A percentile compares a stretch with the other conserved stretches of the same genome.
Evolutionary conservation across 1,284 basidiomycete species (phyloP).

Genomic region (Boletus albobrunnescens): DNA sequence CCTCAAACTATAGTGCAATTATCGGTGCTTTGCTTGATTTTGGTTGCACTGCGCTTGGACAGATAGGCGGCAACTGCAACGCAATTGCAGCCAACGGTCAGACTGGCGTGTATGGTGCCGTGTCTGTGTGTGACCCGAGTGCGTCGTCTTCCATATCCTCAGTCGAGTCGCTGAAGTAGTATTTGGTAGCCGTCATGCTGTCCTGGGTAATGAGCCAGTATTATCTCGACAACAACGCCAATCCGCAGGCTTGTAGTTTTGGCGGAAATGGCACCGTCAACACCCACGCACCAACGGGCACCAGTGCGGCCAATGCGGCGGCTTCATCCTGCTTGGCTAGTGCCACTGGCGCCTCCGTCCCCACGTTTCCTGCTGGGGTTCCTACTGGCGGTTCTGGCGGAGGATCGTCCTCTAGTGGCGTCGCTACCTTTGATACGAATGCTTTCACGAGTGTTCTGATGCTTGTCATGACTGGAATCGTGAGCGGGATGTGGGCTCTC

Average conservation of each 20-base stretch:
- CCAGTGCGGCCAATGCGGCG: conserved; percentile 54
- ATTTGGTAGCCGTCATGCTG: conserved; percentile 60
- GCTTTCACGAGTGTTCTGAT: conserved; percentile 42
- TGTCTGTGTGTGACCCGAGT: conserved; percentile 75
- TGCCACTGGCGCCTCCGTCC: conserved; percentile 66
- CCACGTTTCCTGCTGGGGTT: conserved; percentile 44
- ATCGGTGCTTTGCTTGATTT: conserved; percentile 68
- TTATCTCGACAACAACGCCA: conserved; percentile 63
- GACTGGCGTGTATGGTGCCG: conserved; percentile 70
- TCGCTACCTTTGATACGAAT: conserved; percentile 31
- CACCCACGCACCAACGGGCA: conserved; percentile 47
- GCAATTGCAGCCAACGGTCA: conserved; percentile 72
- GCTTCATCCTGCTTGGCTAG: conserved; percentile 69
- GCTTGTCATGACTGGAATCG: conserved; percentile 38
- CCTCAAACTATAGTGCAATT: conserved; percentile 60
- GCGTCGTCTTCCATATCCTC: conserved; percentile 28
- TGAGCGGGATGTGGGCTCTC: conserved; percentile 46
- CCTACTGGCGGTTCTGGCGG: conserved; percentile 24
- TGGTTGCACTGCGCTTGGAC: conserved; percentile 68
- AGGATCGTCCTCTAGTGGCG: conserved; percentile 27
- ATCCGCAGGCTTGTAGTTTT: conserved; percentile 68
- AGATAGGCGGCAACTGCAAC: conserved; percentile 57
- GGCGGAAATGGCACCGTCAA: conserved; percentile 81
- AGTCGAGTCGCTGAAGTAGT: conserved; percentile 6
- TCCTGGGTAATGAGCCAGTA: conserved; percentile 82